Evolutionary conservation across 306 rosid species (phyloP).

Genomic region (Corylus americana): DNA sequence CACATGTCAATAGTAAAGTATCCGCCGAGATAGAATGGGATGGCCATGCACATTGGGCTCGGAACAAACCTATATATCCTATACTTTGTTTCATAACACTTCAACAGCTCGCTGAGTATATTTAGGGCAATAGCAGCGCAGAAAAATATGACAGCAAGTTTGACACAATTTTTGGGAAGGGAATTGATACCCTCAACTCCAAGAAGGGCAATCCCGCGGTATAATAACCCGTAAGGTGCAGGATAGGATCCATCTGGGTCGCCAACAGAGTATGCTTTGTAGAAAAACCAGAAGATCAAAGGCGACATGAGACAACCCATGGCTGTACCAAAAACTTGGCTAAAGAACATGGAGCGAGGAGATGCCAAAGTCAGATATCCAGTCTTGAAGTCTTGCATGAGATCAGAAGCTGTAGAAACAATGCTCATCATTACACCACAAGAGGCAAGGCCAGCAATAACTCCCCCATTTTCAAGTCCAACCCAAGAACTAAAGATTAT

Average conservation of each 20-base stretch:
- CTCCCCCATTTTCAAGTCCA: constrained; percentile 58
- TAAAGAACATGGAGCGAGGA: constrained; percentile 67
- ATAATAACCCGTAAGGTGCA: constrained; percentile 63
- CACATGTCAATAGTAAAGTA: constrained; percentile 80
- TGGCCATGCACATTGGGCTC: constrained; percentile 69
- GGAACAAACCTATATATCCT: constrained; percentile 47
- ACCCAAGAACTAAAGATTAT: constrained; percentile 70
- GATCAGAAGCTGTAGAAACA: constrained; percentile 74
- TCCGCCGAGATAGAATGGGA: constrained; percentile 69
- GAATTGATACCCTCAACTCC: constrained; percentile 70
- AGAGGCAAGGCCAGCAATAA: constrained; percentile 70
- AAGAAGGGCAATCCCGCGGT: constrained; percentile 68
- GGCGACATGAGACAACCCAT: constrained; percentile 61
- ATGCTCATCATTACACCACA: constrained; percentile 89
- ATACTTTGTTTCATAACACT: constrained; percentile 39
- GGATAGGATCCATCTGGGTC: constrained; percentile 63
- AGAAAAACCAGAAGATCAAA: constrained; percentile 62
- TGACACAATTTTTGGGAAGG: constrained; percentile 63
- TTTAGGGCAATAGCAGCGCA: constrained; percentile 33
- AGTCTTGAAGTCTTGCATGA: constrained; percentile 82
- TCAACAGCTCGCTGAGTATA: constrained; percentile 38
- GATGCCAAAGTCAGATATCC: constrained; percentile 72
- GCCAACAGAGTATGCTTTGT: constrained; percentile 62
- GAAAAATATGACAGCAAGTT: constrained; percentile 44
- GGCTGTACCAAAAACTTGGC: constrained; percentile 66